Conservation (phyloP, 2,329 filamentous ascomycete species). For the Tolypocladium ophioglossoides region DNA sequence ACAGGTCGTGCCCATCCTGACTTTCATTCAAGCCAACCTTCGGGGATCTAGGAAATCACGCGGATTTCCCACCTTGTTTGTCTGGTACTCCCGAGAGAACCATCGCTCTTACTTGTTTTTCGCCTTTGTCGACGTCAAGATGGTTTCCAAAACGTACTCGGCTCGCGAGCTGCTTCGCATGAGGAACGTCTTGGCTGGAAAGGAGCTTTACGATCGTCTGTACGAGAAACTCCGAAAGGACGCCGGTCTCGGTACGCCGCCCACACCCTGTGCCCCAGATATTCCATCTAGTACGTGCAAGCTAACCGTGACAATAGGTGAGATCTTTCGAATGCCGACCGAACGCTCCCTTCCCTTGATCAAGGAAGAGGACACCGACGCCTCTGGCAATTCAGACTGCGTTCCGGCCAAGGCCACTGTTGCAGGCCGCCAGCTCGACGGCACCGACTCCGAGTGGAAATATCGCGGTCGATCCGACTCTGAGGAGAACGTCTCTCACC, state of each 20-base stretch:
- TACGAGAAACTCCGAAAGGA: conserved; percentile 26
- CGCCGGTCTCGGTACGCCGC: conserved; percentile 27
- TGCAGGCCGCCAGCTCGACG: conserved; percentile 22
- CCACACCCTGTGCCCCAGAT: background rate
- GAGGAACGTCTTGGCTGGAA: conserved; percentile 13
- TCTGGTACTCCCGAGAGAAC: conserved; percentile 22
- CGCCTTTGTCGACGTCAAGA: conserved; percentile 25
- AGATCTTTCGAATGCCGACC: conserved; percentile 19
- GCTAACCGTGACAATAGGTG: conserved; percentile 9
- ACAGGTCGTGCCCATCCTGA: conserved; percentile 22
- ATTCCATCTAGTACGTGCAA: background rate
- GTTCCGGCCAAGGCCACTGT: conserved; percentile 6
- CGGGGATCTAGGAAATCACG: conserved; percentile 7
- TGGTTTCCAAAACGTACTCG: conserved; percentile 33
- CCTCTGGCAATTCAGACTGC: conserved; percentile 3
- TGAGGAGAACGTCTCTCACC: conserved; percentile 32
- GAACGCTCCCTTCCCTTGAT: conserved; percentile 18
- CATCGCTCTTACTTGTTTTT: conserved; percentile 30
- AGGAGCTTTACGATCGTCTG: conserved; percentile 17
- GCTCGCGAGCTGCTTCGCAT: conserved; percentile 32
- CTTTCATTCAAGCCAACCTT: conserved; percentile 19
- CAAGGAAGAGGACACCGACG: conserved; percentile 15
- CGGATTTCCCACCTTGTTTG: conserved; percentile 27
- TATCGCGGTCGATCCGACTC: conserved; percentile 35
- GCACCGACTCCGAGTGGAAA: conserved; percentile 31